Evolutionary conservation across 495 filamentous ascomycete genomes (phyloP).

Genomic region (Podospora comata): DNA sequence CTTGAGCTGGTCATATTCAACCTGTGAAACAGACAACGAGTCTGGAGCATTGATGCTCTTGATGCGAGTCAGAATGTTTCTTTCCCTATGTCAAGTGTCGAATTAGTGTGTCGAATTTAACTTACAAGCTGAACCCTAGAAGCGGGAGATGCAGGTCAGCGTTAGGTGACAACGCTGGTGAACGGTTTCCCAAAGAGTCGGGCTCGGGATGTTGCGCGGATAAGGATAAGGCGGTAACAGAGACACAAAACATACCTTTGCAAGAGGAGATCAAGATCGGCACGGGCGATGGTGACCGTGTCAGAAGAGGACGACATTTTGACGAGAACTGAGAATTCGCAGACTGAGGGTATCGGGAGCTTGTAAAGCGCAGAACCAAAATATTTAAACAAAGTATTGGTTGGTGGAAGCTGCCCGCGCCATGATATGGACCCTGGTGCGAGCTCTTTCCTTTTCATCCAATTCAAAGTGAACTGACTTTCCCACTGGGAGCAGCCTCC

Average conservation of each 20-base stretch:
- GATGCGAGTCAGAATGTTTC: slow-evolving; percentile 10
- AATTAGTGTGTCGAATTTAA: background rate
- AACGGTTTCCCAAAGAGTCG: background rate
- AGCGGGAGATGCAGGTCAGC: background rate
- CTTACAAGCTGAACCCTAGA: background rate
- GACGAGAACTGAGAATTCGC: slow-evolving; percentile 3
- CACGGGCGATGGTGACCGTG: slow-evolving; percentile 51
- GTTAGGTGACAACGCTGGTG: background rate
- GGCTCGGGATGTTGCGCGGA: background rate
- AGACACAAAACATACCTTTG: slow-evolving; percentile 41
- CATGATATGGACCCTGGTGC: background rate
- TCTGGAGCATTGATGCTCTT: background rate
- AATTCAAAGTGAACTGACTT: background rate
- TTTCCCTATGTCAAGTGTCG: background rate
- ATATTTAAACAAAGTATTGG: background rate
- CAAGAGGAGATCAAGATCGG: slow-evolving; percentile 52
- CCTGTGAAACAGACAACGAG: background rate
- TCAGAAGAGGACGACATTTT: slow-evolving; percentile 15
- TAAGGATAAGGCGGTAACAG: background rate
- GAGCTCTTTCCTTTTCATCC: background rate
- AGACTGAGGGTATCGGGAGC: background rate
- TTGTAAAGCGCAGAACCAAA: background rate
- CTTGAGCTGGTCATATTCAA: background rate
- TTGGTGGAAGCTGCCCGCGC: background rate
- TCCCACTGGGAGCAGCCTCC: background rate